phyloP scores from a whole-genome alignment of 805 yeast genomes.

The Starmerella etchellsii region DNA sequence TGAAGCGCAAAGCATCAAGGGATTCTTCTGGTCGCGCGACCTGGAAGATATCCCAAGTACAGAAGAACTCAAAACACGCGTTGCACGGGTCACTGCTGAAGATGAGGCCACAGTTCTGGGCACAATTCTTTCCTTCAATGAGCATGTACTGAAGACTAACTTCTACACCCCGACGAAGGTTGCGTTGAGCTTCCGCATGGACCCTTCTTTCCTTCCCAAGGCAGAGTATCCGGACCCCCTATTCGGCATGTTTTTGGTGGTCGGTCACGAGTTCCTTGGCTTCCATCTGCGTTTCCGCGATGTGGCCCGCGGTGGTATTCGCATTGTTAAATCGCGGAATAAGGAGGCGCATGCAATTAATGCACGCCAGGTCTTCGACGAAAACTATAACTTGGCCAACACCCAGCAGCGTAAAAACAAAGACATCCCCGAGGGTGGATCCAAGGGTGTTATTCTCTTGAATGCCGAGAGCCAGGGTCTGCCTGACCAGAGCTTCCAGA shows the following conservation, averaged over 20 bases:
- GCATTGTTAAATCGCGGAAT: slow-evolving; percentile 81
- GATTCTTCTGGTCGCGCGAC: slow-evolving; percentile 17
- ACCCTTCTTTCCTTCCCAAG: slow-evolving; percentile 72
- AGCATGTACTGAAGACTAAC: slow-evolving; percentile 80
- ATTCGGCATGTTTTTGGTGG: slow-evolving; percentile 87
- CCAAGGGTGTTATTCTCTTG: slow-evolving; percentile 88
- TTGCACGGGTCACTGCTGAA: slow-evolving; percentile 56
- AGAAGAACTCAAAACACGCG: slow-evolving; percentile 30
- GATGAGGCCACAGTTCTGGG: slow-evolving; percentile 69
- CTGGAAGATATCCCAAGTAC: slow-evolving; percentile 46
- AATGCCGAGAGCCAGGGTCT: slow-evolving; percentile 58
- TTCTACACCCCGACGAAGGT: slow-evolving; percentile 89
- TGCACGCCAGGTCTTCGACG: slow-evolving; percentile 82
- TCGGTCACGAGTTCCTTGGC: slow-evolving; percentile 93
- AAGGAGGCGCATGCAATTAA: slow-evolving; percentile 75
- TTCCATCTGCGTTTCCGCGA: slow-evolving; percentile 95
- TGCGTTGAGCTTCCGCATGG: slow-evolving; percentile 82
- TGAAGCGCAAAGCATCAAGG: slow-evolving; percentile 29
- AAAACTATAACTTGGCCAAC: slow-evolving; percentile 86
- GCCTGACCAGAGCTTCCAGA: slow-evolving; percentile 75
- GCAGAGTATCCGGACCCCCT: slow-evolving; percentile 87
- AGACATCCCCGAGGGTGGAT: slow-evolving; percentile 98
- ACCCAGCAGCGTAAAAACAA: slow-evolving; percentile 96
- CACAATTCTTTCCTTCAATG: slow-evolving; percentile 74
- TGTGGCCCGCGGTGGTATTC: slow-evolving; percentile 95